A percentile compares a stretch with the other conserved stretches of the same genome.
Conservation (phyloP, 495 filamentous ascomycete genomes). For the Neurospora sp. region DNA sequence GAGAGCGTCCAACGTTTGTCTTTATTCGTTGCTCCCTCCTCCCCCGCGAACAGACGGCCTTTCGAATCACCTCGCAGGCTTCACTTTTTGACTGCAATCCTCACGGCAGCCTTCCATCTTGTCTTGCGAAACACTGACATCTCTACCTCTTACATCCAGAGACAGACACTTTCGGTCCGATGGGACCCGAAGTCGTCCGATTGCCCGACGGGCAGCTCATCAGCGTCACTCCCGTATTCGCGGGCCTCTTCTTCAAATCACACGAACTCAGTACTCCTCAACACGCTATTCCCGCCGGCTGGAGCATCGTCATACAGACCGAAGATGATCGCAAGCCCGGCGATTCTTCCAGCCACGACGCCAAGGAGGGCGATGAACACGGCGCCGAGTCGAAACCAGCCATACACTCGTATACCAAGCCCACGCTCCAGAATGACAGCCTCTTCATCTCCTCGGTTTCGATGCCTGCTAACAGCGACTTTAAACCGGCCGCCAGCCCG, state of each 20-base stretch:
- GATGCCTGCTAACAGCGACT: constrained; percentile 67
- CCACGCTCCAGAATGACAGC: constrained; percentile 67
- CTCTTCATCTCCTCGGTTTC: constrained; percentile 88
- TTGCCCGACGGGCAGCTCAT: constrained; percentile 82
- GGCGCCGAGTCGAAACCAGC: constrained; percentile 21
- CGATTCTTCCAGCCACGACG: constrained; percentile 6
- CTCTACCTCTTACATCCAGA: neutral
- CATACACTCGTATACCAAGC: constrained; percentile 55
- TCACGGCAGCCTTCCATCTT: neutral
- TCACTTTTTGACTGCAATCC: neutral
- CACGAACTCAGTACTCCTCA: constrained; percentile 60
- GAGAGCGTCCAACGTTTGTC: neutral
- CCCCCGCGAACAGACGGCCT: neutral
- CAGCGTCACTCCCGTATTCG: constrained; percentile 73
- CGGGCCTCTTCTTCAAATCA: constrained; percentile 77
- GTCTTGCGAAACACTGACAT: neutral
- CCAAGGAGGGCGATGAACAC: constrained; percentile 3
- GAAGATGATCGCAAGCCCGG: constrained; percentile 37
- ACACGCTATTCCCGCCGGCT: constrained; percentile 69
- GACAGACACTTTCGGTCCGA: constrained; percentile 3
- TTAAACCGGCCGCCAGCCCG: constrained; percentile 66
- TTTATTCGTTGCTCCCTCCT: neutral
- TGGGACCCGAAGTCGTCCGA: constrained; percentile 41
- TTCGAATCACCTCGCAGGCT: neutral
- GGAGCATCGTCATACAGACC: constrained; percentile 76